Evolutionary conservation across 306 rosid species (phyloP).

Genomic region (Corylus avellana): DNA sequence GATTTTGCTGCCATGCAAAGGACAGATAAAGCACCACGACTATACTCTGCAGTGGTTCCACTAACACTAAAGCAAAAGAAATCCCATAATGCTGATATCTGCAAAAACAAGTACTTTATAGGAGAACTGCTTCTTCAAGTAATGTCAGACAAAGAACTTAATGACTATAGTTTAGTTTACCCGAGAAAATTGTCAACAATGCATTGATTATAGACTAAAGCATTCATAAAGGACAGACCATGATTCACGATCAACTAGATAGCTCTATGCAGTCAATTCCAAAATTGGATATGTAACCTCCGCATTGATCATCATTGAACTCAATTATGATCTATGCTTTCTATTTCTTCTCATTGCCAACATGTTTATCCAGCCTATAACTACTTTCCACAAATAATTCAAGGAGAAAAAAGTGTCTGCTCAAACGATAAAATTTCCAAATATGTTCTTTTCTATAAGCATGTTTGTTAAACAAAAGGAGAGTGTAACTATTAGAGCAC

Average conservation of each 20-base stretch:
- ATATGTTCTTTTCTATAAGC: background rate
- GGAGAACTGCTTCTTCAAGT: conserved; percentile 20
- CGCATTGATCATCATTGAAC: background rate
- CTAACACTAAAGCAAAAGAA: conserved; percentile 86
- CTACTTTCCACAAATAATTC: background rate
- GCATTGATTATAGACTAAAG: background rate
- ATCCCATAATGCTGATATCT: conserved; percentile 94
- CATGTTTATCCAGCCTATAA: too few relatives aligned
- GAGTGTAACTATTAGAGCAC: conserved; percentile 11
- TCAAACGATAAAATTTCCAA: conserved; percentile 1
- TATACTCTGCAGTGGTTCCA: conserved; percentile 91
- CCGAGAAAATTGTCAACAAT: background rate
- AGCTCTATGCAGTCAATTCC: background rate
- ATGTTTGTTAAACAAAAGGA: conserved; percentile 13
- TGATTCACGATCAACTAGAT: background rate
- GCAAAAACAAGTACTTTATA: conserved; percentile 28
- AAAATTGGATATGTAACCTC: background rate
- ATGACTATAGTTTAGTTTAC: too few relatives aligned
- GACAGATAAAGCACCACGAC: conserved; percentile 86
- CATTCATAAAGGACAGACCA: conserved; percentile 1
- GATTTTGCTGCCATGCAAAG: conserved; percentile 95
- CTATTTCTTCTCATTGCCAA: conserved; percentile 3
- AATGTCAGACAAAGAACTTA: background rate
- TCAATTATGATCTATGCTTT: background rate
- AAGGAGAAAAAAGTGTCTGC: background rate